phyloP scores from a whole-genome alignment of 306 rosid species.

The Pterocarpus macrocarpus region DNA sequence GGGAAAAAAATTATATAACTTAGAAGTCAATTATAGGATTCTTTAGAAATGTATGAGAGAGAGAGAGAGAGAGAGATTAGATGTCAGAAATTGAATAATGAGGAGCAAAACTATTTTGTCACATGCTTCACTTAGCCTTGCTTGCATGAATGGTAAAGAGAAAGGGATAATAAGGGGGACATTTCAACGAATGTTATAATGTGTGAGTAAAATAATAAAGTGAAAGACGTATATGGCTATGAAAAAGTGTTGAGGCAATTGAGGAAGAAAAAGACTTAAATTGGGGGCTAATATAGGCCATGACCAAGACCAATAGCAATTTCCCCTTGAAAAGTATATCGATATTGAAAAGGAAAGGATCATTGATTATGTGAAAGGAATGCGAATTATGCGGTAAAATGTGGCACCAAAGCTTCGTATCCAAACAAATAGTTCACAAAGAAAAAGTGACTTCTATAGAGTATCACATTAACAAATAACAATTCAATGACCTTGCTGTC shows the following conservation, averaged over 20 bases:
- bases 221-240: not conserved
- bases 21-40: not conserved
- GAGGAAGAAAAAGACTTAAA: constrained; percentile 40
- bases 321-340: constrained; percentile 10
- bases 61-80: not conserved
- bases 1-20: too few species aligned
- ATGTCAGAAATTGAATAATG: not conserved
- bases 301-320: not conserved
- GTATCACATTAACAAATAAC: not conserved
- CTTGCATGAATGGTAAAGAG: not conserved
- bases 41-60: too few species aligned
- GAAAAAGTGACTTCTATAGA: constrained; percentile 3
- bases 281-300: constrained; percentile 25
- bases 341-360: constrained; percentile 35
- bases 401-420: constrained; percentile 36
- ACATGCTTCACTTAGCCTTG: not conserved
- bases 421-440: constrained; percentile 25
- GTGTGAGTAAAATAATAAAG: constrained; percentile 28
- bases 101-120: not conserved
- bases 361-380: constrained; percentile 45
- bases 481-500: constrained; percentile 26
- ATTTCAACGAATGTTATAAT: too few species aligned
- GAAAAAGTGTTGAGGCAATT: constrained; percentile 46
- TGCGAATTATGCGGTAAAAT: constrained; percentile 41
- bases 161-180: not conserved